phyloP scores from a whole-genome alignment of 139 green algal genomes.

The Chlamydomonas incerta region DNA sequence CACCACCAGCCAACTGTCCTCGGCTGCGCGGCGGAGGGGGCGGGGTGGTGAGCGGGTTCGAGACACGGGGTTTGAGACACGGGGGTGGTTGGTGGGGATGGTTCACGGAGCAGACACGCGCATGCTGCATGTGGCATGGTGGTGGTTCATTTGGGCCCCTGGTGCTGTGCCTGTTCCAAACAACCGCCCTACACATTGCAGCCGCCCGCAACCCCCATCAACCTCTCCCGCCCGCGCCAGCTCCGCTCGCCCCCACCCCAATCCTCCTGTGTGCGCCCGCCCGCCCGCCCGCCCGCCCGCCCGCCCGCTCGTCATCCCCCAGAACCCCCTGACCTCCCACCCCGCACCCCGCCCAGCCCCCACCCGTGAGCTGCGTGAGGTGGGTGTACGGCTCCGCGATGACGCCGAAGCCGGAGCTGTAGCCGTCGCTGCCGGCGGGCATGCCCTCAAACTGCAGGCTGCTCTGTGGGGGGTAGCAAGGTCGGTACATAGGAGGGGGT shows the following conservation, averaged over 20 bases:
- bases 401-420: constrained; percentile 87
- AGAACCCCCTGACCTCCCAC: background rate
- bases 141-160: too few species aligned
- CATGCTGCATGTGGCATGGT: too few species aligned
- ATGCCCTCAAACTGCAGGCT: constrained; percentile 92
- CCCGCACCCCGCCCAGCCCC: background rate
- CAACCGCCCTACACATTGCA: too few species aligned
- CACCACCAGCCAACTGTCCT: constrained; percentile 84
- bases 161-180: too few species aligned
- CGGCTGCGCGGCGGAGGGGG: constrained; percentile 41
- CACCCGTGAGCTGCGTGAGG: constrained; percentile 67
- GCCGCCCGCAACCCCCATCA: too few species aligned
- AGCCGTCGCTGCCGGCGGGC: constrained; percentile 73
- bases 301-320: background rate
- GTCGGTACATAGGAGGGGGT: too few species aligned
- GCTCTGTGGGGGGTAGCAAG: constrained; percentile 55
- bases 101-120: too few species aligned
- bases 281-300: too few species aligned
- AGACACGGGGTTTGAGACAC: background rate
- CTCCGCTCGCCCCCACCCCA: too few species aligned
- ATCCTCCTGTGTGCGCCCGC: too few species aligned
- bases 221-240: too few species aligned
- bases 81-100: too few species aligned
- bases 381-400: constrained; percentile 82
- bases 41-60: background rate